Evolutionary conservation across 306 rosid species (phyloP), one percentile per base, ranked within the genome.

Genomic region (Medicago ruthenica): DNA sequence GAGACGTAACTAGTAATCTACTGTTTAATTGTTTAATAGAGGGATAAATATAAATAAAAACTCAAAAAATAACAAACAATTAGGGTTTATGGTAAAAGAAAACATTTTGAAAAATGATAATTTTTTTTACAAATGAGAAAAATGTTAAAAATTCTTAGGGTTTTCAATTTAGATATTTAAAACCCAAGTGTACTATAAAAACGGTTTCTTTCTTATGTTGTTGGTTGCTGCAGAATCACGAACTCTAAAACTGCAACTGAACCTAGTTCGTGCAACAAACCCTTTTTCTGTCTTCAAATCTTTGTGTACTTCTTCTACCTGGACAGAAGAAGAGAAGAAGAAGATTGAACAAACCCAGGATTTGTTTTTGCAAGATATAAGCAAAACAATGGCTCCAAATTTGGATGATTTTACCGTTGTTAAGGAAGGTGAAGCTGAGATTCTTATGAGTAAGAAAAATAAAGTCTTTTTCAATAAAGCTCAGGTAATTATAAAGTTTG

Each of bases 371-470:
- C 79, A 76, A 60, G 86, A 74, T 67, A 77, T 79, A 62, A 76
- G 27, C 9, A 75, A 37, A 79, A 85, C 81, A 72, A 92, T 90
- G 99, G 40, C 92, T 34, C 51, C 83, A 4, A 95, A 90, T 90
- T 89, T 83, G 79, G 81, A 66, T 79, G 97, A 95, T 80, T 92
- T 62, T 41, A 77, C 84, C 15, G 82, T 95, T 73, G 83, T 92
- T 63, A 95, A 95, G 87, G 98, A 95, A 80, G 98, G 98, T 22
- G 97, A 95, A 86, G 98, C 97, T 72, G 98, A 95, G 84, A 95
- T 95, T 92, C 97, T 95, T 14, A 95, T 95, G 97, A 93, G 87
- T 74, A 86, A 91, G 5, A 89, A 95, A 41, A 95, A 95, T 80
- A 88, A 89, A 87, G 98, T 95, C 75, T 95, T 95, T 50, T 95